These are phyloP conservation scores for Limnomonas spitsbergensis DNA, from an alignment of 139 green algal genomes.

Conservation along the genomic window DNA sequence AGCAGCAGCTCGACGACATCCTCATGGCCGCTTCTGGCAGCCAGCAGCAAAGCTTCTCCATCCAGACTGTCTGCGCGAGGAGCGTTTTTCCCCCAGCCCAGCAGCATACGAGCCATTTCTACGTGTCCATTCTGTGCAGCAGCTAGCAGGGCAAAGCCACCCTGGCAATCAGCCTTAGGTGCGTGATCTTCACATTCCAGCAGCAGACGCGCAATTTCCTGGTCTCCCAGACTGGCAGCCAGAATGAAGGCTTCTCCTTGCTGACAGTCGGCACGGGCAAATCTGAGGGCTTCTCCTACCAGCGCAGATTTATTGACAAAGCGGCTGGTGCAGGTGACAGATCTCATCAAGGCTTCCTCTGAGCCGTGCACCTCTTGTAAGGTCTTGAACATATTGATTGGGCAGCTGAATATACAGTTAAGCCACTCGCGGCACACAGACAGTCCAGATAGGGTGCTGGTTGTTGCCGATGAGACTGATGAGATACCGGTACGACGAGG, in stretches of 20 bases:
- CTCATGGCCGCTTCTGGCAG: neutral
- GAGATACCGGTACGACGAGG: neutral
- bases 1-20: neutral
- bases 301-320: neutral
- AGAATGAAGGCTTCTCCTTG: neutral
- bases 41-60: neutral
- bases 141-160: neutral
- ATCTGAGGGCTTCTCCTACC: neutral
- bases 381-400: neutral
- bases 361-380: neutral
- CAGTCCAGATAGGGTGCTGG: neutral
- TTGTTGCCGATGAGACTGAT: neutral
- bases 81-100: neutral
- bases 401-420: neutral
- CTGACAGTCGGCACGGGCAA: neutral
- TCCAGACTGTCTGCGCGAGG: conserved; percentile 11
- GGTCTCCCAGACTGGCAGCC: neutral
- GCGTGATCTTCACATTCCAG: neutral
- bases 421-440: neutral
- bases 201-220: neutral
- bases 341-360: neutral
- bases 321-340: neutral
- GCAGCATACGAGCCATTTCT: conserved; percentile 7
- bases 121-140: neutral
- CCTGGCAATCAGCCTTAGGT: neutral